These are phyloP conservation scores for Posidonia oceanica DNA, from an alignment of 116 monocot genomes.

Conservation along the genomic window DNA sequence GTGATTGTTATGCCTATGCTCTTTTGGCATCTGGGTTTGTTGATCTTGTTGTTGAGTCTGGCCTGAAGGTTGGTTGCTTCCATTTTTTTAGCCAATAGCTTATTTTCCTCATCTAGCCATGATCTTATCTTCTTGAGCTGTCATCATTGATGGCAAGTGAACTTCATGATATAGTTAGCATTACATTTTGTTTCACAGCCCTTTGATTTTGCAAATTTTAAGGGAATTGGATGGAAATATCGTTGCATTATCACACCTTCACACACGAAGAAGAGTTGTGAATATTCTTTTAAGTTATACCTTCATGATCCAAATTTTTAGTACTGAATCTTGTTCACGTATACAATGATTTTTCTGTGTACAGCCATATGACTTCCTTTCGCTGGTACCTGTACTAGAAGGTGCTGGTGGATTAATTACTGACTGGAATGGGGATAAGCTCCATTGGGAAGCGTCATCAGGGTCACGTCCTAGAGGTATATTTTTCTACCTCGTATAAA, in stretches of 20 bases:
- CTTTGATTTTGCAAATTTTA: neutral
- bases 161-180: too few species aligned
- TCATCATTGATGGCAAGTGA: too few species aligned
- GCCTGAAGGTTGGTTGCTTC: slow-evolving; percentile 56
- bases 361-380: slow-evolving; percentile 93
- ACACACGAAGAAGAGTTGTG: too few species aligned
- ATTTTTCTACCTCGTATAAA: neutral
- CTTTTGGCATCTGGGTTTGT: slow-evolving; percentile 88
- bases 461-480: slow-evolving; percentile 47
- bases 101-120: neutral
- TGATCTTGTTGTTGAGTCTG: slow-evolving; percentile 93
- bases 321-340: too few species aligned
- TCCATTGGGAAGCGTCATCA: slow-evolving; percentile 62
- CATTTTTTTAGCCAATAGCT: neutral
- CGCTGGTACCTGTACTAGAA: slow-evolving; percentile 85
- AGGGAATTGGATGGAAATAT: too few species aligned
- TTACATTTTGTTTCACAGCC: too few species aligned
- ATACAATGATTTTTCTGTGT: neutral
- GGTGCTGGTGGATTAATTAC: slow-evolving; percentile 89
- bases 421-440: slow-evolving; percentile 74
- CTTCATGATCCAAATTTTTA: too few species aligned
- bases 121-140: too few species aligned
- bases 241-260: too few species aligned
- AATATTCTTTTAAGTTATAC: too few species aligned
- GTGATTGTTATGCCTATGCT: slow-evolving; percentile 98